Base-by-base conservation (phyloP, 1,139 yeast species). In the Debaryomyces subglobosus region DNA sequence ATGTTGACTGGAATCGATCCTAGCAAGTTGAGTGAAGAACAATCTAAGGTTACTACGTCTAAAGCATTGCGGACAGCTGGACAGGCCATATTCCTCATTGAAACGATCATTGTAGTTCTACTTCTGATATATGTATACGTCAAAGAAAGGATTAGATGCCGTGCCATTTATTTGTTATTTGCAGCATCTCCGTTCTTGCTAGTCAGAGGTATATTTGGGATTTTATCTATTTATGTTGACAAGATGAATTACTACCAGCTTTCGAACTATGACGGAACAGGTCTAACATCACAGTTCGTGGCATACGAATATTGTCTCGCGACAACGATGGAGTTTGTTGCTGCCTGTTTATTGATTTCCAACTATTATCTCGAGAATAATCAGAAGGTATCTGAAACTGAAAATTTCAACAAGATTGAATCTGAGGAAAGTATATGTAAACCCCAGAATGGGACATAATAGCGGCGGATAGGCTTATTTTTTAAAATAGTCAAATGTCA, bases 281-380 rank as follows among this genome's bases (percentile, higher is more conserved):
- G 65, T 0, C 50, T 62, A 12, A 55, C 58, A 16, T 37, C 54
- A 10, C 39, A 52, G 12, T 61, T 70, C 47, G 63, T 71, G 4
- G 57, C 62, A 8, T 68, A 59, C 48, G 78, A 72, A 52, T 71
- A 72, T 47, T 63, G 64, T 13, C 56, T 72, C 54, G 65, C 71
- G 3, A 66, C 73, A 3, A 57, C 71, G 12, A 72, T 67, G 74
- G 77, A 72, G 51, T 69, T 67, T 45, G 49, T 69, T 5, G 54
- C 64, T n/a, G 72, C 68, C 0, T 47, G 53, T n/a, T 40, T 59
- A n/a, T 59, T 64, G 44, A 50, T 66, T 32, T 49, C 57, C 9
- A 53, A 50, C 18, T 62, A 55, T 49, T 63, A 50, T 47, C 35
- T 32, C 9, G 35, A 32, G 3, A 16, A 18, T 7, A 4, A 16